phyloP scores from a whole-genome alignment of 345 rosid genomes.

The Eutrema yunnanense region DNA sequence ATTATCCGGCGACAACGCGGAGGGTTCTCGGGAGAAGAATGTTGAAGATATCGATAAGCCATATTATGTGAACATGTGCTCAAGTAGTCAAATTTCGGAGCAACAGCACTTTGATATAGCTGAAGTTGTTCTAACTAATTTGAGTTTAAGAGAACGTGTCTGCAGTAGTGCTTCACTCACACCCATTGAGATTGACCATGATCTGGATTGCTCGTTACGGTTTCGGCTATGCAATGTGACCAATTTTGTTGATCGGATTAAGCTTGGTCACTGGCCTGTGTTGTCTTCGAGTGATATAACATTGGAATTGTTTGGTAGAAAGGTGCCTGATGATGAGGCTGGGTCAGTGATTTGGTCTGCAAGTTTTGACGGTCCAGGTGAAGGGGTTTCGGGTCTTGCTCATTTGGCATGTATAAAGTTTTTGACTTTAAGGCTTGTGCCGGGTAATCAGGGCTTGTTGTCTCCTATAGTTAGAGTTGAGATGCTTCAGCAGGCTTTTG shows the following conservation, averaged over 20 bases:
- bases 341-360: conserved; percentile 53
- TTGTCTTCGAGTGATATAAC: conserved; percentile 52
- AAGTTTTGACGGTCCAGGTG: conserved; percentile 78
- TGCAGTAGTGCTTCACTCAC: conserved; percentile 23
- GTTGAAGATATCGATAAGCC: conserved; percentile 37
- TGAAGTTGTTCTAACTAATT: conserved; percentile 58
- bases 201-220: conserved; percentile 50
- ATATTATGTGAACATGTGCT: conserved; percentile 48
- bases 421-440: conserved; percentile 59
- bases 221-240: conserved; percentile 49
- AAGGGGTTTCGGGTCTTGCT: conserved; percentile 74
- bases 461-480: conserved; percentile 75
- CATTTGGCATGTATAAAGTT: conserved; percentile 66
- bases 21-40: conserved; percentile 16
- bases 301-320: conserved; percentile 52
- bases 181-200: conserved; percentile 34
- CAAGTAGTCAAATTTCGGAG: conserved; percentile 37
- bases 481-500: conserved; percentile 60
- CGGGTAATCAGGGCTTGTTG: conserved; percentile 34
- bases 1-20: conserved; percentile 6
- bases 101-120: conserved; percentile 74
- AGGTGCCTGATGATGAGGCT: conserved; percentile 29
- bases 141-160: conserved; percentile 41
- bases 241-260: conserved; percentile 54
- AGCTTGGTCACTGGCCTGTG: conserved; percentile 85